Percentiles rank a stretch among this genome's conserved stretches.
phyloP scores from a whole-genome alignment of 495 filamentous ascomycete genomes.

The Cercophora sp. region DNA sequence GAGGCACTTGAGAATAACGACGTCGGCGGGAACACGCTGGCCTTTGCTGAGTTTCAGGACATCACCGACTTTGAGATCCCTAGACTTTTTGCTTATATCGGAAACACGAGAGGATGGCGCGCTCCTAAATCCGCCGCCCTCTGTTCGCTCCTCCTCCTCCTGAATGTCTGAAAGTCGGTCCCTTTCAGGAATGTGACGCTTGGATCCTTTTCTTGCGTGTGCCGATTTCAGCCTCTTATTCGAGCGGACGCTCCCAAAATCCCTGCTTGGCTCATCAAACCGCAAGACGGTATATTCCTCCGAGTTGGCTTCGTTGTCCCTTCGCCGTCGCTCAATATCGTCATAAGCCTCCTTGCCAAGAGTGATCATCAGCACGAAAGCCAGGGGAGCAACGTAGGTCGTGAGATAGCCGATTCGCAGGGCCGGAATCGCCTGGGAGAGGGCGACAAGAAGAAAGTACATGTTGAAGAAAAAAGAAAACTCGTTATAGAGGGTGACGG shows the following conservation, averaged over 20 bases:
- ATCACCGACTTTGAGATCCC: slow-evolving; percentile 92
- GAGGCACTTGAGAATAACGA: slow-evolving; percentile 84
- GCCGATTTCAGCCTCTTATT: slow-evolving; percentile 38
- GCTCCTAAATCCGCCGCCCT: slow-evolving; percentile 33
- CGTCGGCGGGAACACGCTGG: slow-evolving; percentile 88
- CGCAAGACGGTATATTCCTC: slow-evolving; percentile 80
- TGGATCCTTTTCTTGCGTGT: slow-evolving; percentile 26
- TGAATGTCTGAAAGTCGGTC: slow-evolving; percentile 50
- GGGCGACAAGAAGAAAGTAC: slow-evolving; percentile 92
- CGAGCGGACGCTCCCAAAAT: slow-evolving; percentile 24
- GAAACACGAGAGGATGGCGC: slow-evolving; percentile 42
- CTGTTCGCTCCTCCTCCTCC: slow-evolving; percentile 51
- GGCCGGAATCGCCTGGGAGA: slow-evolving; percentile 86
- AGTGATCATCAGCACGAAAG: slow-evolving; percentile 86
- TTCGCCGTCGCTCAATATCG: slow-evolving; percentile 77
- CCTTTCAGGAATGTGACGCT: slow-evolving; percentile 28
- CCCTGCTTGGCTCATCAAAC: slow-evolving; percentile 50
- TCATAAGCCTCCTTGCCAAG: slow-evolving; percentile 95
- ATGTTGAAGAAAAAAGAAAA: slow-evolving; percentile 99
- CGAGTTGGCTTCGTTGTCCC: slow-evolving; percentile 92
- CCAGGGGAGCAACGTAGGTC: slow-evolving; percentile 89
- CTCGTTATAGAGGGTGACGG: slow-evolving; percentile 92
- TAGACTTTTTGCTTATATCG: slow-evolving; percentile 72
- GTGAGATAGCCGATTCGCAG: slow-evolving; percentile 90
- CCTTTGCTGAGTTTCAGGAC: slow-evolving; percentile 88